A percentile compares a stretch with the other conserved stretches of the same genome.
phyloP scores from a whole-genome alignment of 2,329 filamentous ascomycete species.

The Fusarium odoratissimum region DNA sequence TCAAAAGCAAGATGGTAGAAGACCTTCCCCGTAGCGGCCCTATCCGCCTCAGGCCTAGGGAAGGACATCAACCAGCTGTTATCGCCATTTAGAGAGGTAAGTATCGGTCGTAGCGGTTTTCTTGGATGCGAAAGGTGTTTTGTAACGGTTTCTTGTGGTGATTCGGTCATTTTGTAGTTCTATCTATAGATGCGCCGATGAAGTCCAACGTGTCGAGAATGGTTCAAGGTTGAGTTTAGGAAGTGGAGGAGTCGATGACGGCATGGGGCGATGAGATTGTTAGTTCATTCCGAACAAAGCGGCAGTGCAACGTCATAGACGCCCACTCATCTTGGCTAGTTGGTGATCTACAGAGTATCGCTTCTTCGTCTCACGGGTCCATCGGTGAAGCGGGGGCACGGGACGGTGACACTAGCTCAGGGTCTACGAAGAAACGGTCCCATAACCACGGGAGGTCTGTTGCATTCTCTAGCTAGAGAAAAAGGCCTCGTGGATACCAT shows the following conservation, averaged over 20 bases:
- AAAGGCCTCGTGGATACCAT: neutral
- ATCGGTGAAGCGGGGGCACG: neutral
- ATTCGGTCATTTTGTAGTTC: neutral
- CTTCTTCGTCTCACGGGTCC: neutral
- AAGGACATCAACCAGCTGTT: constrained; percentile 52
- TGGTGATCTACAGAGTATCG: neutral
- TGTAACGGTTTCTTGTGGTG: neutral
- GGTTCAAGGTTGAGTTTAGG: neutral
- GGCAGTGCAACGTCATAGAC: neutral
- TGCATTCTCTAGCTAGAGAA: no score
- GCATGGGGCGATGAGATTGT: neutral
- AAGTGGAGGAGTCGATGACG: neutral
- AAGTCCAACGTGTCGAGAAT: neutral
- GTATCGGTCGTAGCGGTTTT: constrained; percentile 36
- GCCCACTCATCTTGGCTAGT: neutral
- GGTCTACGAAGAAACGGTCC: neutral
- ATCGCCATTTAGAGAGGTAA: constrained; percentile 51
- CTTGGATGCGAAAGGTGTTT: neutral
- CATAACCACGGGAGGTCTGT: neutral
- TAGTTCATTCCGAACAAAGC: neutral
- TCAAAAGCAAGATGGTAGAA: constrained; percentile 51
- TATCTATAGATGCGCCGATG: neutral
- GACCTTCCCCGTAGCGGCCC: constrained; percentile 25
- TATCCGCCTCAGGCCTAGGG: constrained; percentile 44
- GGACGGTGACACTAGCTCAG: neutral